Percentiles rank a stretch among this genome's conserved stretches.
Conservation (phyloP, 73 alveolate genomes). For the Symbiodinium natans region DNA sequence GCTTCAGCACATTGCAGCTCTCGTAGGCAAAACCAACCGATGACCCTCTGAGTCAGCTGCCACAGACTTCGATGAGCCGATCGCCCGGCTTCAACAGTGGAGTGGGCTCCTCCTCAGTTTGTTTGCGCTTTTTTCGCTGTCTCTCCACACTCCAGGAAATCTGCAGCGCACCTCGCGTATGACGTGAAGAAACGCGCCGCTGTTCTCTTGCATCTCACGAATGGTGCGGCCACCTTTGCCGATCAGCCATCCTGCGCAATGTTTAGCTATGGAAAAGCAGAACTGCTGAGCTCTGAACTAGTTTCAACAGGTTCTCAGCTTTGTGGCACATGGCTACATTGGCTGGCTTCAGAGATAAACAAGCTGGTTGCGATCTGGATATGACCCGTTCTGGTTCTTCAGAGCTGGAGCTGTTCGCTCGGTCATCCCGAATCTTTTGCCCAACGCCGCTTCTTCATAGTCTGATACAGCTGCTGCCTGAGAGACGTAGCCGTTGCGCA, state of each 20-base stretch:
- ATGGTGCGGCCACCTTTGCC: constrained; percentile 88
- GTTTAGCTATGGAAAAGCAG: background rate
- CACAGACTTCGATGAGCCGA: constrained; percentile 78
- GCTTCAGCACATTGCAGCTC: too few relatives aligned
- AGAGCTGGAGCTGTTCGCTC: too few relatives aligned
- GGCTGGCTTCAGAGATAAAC: too few relatives aligned
- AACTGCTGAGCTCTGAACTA: background rate
- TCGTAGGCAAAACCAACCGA: too few relatives aligned
- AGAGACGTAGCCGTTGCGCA: constrained; percentile 47
- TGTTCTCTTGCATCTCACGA: constrained; percentile 92
- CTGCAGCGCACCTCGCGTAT: too few relatives aligned
- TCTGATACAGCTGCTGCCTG: background rate
- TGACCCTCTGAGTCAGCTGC: constrained; percentile 1
- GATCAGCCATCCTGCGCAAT: constrained; percentile 70
- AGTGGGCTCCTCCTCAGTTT: constrained; percentile 75
- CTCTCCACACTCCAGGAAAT: too few relatives aligned
- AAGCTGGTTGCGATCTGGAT: too few relatives aligned
- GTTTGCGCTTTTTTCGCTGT: too few relatives aligned
- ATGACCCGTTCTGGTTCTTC: too few relatives aligned
- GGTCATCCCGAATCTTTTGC: too few relatives aligned
- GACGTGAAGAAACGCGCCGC: constrained; percentile 84
- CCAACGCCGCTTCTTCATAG: background rate
- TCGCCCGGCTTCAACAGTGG: constrained; percentile 69
- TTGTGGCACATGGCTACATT: too few relatives aligned
- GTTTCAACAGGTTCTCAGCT: background rate